Conservation (phyloP, 345 rosid genomes). For the Brassica nigra region DNA sequence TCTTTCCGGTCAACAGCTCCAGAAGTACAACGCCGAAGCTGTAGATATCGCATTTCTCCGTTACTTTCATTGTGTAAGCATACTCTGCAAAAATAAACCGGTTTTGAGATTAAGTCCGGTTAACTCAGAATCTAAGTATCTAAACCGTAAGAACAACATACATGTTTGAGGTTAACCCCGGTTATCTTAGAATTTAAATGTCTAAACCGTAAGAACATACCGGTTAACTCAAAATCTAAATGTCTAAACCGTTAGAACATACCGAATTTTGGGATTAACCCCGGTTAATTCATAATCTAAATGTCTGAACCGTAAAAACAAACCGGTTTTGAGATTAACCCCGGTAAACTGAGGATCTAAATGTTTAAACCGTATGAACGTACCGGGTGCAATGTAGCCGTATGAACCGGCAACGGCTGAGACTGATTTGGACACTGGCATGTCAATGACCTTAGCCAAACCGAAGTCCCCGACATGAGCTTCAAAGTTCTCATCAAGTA, state of each 20-base stretch:
- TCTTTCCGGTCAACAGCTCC: conserved; percentile 78
- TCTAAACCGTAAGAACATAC: not conserved
- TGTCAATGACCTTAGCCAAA: conserved; percentile 90
- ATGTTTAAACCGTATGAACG: conserved; percentile 5
- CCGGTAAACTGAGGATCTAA: not conserved
- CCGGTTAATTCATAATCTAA: not conserved
- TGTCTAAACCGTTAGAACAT: not conserved
- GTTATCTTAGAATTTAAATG: not conserved
- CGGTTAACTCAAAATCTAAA: not conserved
- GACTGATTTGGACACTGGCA: conserved; percentile 94
- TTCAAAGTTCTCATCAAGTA: conserved; percentile 84
- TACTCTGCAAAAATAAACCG: conserved; percentile 53
- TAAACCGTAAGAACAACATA: not conserved
- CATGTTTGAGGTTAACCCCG: too few relatives aligned
- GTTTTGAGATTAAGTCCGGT: not conserved
- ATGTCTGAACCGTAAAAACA: not conserved
- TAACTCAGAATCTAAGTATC: not conserved
- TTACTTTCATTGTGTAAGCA: conserved; percentile 95
- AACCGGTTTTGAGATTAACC: not conserved
- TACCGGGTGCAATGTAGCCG: conserved; percentile 99
- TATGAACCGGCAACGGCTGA: conserved; percentile 98
- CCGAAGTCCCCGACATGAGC: conserved; percentile 99
- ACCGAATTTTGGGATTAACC: not conserved
- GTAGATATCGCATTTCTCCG: conserved; percentile 94
- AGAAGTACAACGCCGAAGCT: conserved; percentile 91